Base-by-base conservation (phyloP, 2,329 filamentous ascomycete genomes). In the Epichloe sibirici region DNA sequence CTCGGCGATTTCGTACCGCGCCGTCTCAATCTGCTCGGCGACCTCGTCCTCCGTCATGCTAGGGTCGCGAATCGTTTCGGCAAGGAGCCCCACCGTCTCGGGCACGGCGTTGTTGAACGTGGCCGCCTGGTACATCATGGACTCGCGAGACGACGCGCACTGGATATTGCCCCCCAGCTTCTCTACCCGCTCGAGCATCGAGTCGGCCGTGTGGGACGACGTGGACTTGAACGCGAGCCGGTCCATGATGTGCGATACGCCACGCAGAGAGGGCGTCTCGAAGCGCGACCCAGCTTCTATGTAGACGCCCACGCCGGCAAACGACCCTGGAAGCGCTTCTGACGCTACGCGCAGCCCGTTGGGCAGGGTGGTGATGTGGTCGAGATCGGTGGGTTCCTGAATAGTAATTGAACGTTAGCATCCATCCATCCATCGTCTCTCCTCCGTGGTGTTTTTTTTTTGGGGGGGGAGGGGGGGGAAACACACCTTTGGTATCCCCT, bases 121-220 rank as follows among this genome's bases (percentile, higher is more conserved):
- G 28, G 93, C 93, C 1, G 90, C 88, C 70, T 98, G 93, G 74
- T 98, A 98, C 93, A 98, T 98, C 71, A 98, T 81, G 53, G 89
- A 89, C 71, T 98, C 93, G 58, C 93, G 79, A 2, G 90, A 95
- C 1, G 90, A 96, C 11, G 91, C 90, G 71, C 93, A 98, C 71
- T 97, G 90, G 55, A 98, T 91, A 67, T 96, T 96, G 35, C 93
- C 93, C 93, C 93, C 93, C 3, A 98, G 75, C 0, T 83, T 85
- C 70, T 97, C 93, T 37, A 96, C 78, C 37, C 83, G 77, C 68
- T 95, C 89, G 21, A 95, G 74, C 83, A 97, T 93, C 60, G 90
- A 76, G 69, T 96, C 90, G 52, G 83, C 82, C 0, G 81, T 81
- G 55, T 83, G 82, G 38, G 74, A 73, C 37, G 78, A 78, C 0